Percentiles rank a stretch among this genome's conserved stretches.
These are phyloP conservation scores for Neurospora tetrasperma DNA, from an alignment of 495 filamentous ascomycete genomes.

Conservation along the genomic window DNA sequence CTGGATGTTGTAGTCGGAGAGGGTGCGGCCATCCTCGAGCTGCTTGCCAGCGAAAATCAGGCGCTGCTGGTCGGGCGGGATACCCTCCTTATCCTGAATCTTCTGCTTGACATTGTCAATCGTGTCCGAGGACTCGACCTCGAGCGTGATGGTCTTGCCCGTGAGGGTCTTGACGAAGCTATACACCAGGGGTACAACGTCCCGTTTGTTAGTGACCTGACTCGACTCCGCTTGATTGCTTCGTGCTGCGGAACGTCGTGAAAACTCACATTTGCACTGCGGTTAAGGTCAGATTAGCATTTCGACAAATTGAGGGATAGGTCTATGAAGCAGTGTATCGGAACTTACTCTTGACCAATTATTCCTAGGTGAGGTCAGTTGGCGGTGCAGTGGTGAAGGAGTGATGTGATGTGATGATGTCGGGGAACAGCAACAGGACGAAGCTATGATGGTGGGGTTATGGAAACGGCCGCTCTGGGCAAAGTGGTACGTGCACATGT, in stretches of 20 bases:
- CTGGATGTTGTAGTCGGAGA: conserved; percentile 99
- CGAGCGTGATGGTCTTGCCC: conserved; percentile 99
- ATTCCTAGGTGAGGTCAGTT: conserved; percentile 11
- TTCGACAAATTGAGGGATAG: background rate
- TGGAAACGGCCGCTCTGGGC: background rate
- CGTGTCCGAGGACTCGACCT: conserved; percentile 97
- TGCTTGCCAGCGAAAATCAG: conserved; percentile 99
- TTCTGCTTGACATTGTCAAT: conserved; percentile 98
- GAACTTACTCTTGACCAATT: conserved; percentile 33
- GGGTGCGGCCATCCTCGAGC: conserved; percentile 96
- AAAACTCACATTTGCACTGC: conserved; percentile 70
- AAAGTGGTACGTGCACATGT: background rate
- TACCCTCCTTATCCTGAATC: conserved; percentile 99
- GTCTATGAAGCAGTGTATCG: background rate
- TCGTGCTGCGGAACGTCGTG: background rate
- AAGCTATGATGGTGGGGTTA: conserved; percentile 22
- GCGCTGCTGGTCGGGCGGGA: conserved; percentile 97
- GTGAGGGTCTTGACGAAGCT: conserved; percentile 97
- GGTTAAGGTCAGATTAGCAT: conserved; percentile 18
- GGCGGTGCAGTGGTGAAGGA: conserved; percentile 4
- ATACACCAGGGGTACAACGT: conserved; percentile 34
- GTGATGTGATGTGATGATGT: conserved; percentile 15
- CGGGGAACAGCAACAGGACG: conserved; percentile 6
- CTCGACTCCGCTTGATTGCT: conserved; percentile 9
- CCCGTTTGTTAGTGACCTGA: conserved; percentile 21